These are phyloP conservation scores for Penicillium paneum DNA, from an alignment of 2,329 filamentous ascomycete genomes.

Conservation along the genomic window DNA sequence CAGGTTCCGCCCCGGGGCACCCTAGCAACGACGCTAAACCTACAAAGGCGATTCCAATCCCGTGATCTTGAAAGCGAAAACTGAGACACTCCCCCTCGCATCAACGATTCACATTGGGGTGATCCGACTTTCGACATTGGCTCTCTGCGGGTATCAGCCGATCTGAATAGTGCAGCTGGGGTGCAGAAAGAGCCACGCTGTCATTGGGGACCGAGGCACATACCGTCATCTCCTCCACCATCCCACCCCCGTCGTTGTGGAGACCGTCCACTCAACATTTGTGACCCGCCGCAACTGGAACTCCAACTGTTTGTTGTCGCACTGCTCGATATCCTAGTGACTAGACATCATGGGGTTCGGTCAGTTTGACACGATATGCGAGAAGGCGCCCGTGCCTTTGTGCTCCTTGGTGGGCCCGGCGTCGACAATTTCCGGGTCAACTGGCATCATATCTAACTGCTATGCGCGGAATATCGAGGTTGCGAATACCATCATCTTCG, in stretches of 20 bases:
- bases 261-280: constrained; percentile 26
- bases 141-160: background rate
- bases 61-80: constrained; percentile 23
- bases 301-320: constrained; percentile 16
- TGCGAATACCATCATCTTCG: constrained; percentile 97
- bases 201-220: background rate
- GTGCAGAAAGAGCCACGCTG: constrained; percentile 6
- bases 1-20: background rate
- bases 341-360: constrained; percentile 75
- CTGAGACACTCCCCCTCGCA: constrained; percentile 16
- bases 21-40: constrained; percentile 18
- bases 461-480: constrained; percentile 93
- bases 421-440: constrained; percentile 61
- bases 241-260: constrained; percentile 33
- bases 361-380: constrained; percentile 83
- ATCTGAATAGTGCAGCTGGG: background rate
- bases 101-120: constrained; percentile 8
- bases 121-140: background rate
- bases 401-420: constrained; percentile 76
- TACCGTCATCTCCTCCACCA: constrained; percentile 22
- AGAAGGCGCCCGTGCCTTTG: constrained; percentile 77
- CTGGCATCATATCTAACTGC: constrained; percentile 83
- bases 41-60: constrained; percentile 22
- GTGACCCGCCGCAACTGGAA: constrained; percentile 26
- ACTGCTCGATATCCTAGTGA: constrained; percentile 11